A percentile compares a stretch with the other conserved stretches of the same genome.
phyloP scores from a whole-genome alignment of 495 filamentous ascomycete species.

The Pseudomonodictys pantanalensis region DNA sequence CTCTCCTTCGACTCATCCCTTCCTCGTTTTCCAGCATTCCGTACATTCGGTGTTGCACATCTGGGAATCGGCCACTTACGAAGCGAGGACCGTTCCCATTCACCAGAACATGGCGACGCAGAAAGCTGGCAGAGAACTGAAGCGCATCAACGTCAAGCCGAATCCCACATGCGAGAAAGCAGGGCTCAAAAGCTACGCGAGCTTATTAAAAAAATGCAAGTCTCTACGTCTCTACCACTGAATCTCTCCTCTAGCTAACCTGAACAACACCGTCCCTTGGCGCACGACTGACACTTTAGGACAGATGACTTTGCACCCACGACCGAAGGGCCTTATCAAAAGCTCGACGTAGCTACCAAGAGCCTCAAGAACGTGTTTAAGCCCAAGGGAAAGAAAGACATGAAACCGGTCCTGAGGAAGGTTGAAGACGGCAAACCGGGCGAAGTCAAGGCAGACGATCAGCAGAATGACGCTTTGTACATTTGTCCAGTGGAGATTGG shows the following conservation, averaged over 20 bases:
- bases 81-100: not conserved
- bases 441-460: conserved; percentile 66
- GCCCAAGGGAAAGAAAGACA: not conserved
- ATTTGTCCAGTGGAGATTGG: conserved; percentile 66
- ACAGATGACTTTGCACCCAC: conserved; percentile 63
- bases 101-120: not conserved
- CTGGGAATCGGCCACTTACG: too few species aligned
- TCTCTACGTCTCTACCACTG: not conserved
- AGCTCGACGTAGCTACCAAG: conserved; percentile 44
- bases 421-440: conserved; percentile 42
- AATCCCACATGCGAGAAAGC: conserved; percentile 64
- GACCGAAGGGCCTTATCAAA: conserved; percentile 63
- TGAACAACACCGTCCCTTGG: not conserved
- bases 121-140: conserved; percentile 4
- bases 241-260: not conserved
- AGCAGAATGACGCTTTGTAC: conserved; percentile 71
- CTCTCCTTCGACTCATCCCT: too few species aligned
- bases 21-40: too few species aligned
- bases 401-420: conserved; percentile 52
- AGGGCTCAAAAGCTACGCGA: conserved; percentile 72
- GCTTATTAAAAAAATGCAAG: conserved; percentile 61
- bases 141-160: conserved; percentile 33
- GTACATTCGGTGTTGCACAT: too few species aligned
- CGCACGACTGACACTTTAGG: not conserved
- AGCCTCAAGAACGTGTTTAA: conserved; percentile 13